Percentiles rank a stretch among this genome's conserved stretches.
phyloP scores from a whole-genome alignment of 2,329 filamentous ascomycete species.

The Claviceps purpurea region DNA sequence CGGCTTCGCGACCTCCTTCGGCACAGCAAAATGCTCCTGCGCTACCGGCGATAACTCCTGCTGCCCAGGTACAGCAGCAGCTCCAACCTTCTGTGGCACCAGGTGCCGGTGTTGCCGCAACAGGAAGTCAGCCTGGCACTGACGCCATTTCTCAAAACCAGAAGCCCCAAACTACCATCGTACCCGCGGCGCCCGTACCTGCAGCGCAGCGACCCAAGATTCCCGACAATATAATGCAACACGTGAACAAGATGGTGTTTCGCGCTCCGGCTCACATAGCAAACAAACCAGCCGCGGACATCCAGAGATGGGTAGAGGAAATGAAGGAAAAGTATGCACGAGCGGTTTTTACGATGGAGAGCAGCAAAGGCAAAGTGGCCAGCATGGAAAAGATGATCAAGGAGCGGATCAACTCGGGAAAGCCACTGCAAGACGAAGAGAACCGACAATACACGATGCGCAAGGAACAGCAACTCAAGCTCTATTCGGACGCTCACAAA shows the following conservation, averaged over 20 bases:
- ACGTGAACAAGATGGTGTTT: slow-evolving; percentile 35
- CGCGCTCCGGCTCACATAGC: slow-evolving; percentile 27
- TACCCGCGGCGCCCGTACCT: slow-evolving; percentile 2
- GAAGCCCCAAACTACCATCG: slow-evolving; percentile 9
- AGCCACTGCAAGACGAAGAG: slow-evolving; percentile 33
- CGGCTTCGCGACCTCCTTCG: slow-evolving; percentile 10
- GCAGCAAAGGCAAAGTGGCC: slow-evolving; percentile 24
- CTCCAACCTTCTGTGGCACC: slow-evolving; percentile 2
- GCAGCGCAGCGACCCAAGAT: slow-evolving; percentile 19
- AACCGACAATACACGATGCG: slow-evolving; percentile 29
- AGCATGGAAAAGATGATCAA: slow-evolving; percentile 29
- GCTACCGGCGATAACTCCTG: slow-evolving; percentile 9
- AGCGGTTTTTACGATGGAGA: slow-evolving; percentile 37
- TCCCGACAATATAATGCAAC: slow-evolving; percentile 31
- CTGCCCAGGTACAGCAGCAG: slow-evolving; percentile 9
- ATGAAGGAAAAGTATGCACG: slow-evolving; percentile 33
- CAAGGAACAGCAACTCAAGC: slow-evolving; percentile 30
- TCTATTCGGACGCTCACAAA: slow-evolving; percentile 31
- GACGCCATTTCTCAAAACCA: slow-evolving; percentile 9
- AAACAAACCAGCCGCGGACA: slow-evolving; percentile 28
- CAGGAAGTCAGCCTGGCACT: slow-evolving; percentile 3
- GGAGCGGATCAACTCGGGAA: slow-evolving; percentile 29
- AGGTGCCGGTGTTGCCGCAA: background rate
- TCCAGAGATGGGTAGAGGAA: slow-evolving; percentile 35
- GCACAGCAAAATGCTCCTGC: slow-evolving; percentile 5